Percentiles rank a stretch among this genome's conserved stretches.
phyloP scores from a whole-genome alignment of 495 filamentous ascomycete species.

The Hyaloscypha variabilis region DNA sequence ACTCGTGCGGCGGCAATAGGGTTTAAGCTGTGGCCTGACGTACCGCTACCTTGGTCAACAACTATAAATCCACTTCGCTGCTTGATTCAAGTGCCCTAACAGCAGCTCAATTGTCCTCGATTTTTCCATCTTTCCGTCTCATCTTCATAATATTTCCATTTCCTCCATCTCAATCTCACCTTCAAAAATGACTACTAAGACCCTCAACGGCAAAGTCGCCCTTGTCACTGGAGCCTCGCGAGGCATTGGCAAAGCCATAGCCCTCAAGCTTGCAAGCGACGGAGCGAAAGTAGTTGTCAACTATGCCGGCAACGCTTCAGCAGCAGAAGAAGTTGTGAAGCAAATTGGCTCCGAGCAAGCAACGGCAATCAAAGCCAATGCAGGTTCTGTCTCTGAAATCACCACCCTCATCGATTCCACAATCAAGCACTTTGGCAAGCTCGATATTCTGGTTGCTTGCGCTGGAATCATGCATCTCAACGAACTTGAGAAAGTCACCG shows the following conservation, averaged over 20 bases:
- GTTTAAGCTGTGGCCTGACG: neutral
- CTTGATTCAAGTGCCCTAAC: neutral
- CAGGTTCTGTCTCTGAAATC: constrained; percentile 60
- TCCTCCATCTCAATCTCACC: neutral
- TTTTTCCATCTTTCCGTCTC: neutral
- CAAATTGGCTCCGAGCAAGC: constrained; percentile 54
- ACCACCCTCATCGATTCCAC: constrained; percentile 62
- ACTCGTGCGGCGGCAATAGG: neutral
- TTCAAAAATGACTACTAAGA: constrained; percentile 21
- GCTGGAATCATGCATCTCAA: constrained; percentile 57
- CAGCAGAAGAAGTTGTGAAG: constrained; percentile 59
- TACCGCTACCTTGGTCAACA: neutral
- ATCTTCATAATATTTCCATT: neutral
- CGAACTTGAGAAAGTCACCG: constrained; percentile 58
- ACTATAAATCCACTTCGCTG: neutral
- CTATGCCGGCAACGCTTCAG: constrained; percentile 53
- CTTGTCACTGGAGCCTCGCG: constrained; percentile 69
- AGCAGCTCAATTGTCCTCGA: neutral
- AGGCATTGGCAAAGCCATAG: constrained; percentile 66
- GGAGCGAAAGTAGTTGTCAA: constrained; percentile 68
- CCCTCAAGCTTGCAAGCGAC: constrained; percentile 53
- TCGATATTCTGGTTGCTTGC: constrained; percentile 68
- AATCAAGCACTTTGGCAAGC: constrained; percentile 62
- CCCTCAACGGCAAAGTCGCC: constrained; percentile 59
- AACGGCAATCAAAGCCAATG: constrained; percentile 65